A percentile compares a stretch with the other conserved stretches of the same genome.
Evolutionary conservation across 371 early-diverging fungal species (phyloP).

Genomic region (Zancudomyces culisetae): DNA sequence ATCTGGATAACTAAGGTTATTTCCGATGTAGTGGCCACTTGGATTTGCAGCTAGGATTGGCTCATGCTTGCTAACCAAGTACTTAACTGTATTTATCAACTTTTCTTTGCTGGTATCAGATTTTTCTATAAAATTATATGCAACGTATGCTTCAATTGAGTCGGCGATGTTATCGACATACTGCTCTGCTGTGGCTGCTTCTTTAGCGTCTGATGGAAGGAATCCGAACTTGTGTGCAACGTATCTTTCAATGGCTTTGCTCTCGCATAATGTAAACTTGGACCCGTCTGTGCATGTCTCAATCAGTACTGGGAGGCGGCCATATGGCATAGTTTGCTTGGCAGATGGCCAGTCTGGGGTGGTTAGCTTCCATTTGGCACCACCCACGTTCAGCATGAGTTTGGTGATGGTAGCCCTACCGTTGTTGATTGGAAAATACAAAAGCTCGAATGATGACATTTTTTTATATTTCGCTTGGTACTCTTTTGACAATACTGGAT

Average conservation of each 20-base stretch:
- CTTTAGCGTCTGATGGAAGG: constrained; percentile 10
- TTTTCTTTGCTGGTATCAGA: not conserved
- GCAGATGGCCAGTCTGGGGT: constrained; percentile 20
- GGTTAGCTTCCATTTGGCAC: constrained; percentile 13
- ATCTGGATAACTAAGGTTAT: constrained; percentile 11
- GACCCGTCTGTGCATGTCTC: constrained; percentile 14
- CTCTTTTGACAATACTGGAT: no score
- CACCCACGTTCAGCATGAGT: constrained; percentile 8
- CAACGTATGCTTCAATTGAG: not conserved
- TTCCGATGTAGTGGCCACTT: constrained; percentile 17
- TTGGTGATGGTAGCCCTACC: not conserved
- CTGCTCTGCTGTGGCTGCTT: constrained; percentile 14
- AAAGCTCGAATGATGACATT: not conserved
- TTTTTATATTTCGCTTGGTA: no score
- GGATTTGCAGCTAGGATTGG: constrained; percentile 10
- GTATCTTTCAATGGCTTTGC: constrained; percentile 30
- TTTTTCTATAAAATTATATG: not conserved
- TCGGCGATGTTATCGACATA: constrained; percentile 4
- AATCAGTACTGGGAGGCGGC: constrained; percentile 28
- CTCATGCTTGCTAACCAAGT: constrained; percentile 6
- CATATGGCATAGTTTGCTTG: constrained; percentile 27
- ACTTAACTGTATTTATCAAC: not conserved
- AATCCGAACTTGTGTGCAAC: constrained; percentile 23
- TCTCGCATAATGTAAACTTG: constrained; percentile 21
- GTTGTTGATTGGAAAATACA: not conserved